Base-by-base conservation (phyloP, 2,329 filamentous ascomycete species). In the Madurella fahalii region DNA sequence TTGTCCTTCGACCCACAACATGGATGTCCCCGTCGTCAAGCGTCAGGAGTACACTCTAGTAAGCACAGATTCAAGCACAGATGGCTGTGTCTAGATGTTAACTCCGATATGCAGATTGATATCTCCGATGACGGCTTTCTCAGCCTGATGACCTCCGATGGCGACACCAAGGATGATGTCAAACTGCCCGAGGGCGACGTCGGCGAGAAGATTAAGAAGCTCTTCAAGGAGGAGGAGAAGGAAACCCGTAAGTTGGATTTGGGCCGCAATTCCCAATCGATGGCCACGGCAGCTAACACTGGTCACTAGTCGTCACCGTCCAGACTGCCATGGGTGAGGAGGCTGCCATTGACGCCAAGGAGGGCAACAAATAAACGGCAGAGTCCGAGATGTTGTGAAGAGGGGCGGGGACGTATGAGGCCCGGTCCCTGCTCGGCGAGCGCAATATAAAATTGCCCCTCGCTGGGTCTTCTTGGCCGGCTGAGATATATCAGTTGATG, bases 241-340 rank as follows among this genome's bases (percentile, higher is more conserved):
- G 92, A 96, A 69, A 89, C 85, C 76, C 93, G 92, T 96, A 82
- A 84, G 91, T 84, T 62, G 40, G 20, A 48, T 5, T 4, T 39
- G 37, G 17, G 32, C 17, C n/a, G 9, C 43, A 31, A 17, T 37
- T 20, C 4, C 25, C 7, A 7, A 25, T 25, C 25, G 25, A 25
- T 42, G 20, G 30, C 32, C 32, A 43, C 4, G 9, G 9, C 30
- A 12, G 49, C 63, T 71, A 61, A 70, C 46, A 31, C 18, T 40
- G 56, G 52, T 7, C 42, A 42, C 25, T 61, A 96, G 91, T 91
- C 77, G 87, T 97, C 68, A 87, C 93, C 68, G 85, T 99, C 73
- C 88, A 95, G 72, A 89, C 90, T 68, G 85, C 94, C 73, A 99
- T 99, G 94, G 89, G 89, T 72, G 93, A 99, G 80, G 89, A 97